phyloP scores from a whole-genome alignment of 2,329 filamentous ascomycete species.

The Arachnopeziza araneosa region DNA sequence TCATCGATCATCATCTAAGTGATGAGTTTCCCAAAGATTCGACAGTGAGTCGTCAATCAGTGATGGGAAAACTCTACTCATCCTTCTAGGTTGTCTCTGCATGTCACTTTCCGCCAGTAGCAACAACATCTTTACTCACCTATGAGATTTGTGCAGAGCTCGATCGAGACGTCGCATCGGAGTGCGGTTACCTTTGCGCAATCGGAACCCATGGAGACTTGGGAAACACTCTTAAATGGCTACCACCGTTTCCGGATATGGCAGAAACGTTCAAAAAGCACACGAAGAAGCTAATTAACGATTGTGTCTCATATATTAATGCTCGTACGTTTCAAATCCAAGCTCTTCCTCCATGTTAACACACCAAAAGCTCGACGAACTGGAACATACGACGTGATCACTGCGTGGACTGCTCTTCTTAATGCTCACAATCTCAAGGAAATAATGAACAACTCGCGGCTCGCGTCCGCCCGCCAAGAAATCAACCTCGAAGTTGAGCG shows the following conservation, averaged over 20 bases:
- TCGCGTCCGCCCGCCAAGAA: constrained; percentile 51
- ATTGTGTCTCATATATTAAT: constrained; percentile 59
- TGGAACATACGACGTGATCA: constrained; percentile 52
- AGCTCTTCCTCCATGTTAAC: background rate
- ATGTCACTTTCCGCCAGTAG: constrained; percentile 58
- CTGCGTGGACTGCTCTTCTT: constrained; percentile 54
- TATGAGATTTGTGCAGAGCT: constrained; percentile 57
- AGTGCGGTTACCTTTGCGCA: constrained; percentile 56
- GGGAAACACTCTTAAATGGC: constrained; percentile 58
- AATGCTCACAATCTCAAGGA: constrained; percentile 44
- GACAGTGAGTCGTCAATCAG: constrained; percentile 11
- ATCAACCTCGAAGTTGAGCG: constrained; percentile 56
- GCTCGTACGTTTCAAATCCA: constrained; percentile 36
- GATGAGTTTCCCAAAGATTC: constrained; percentile 49
- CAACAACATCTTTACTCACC: constrained; percentile 58
- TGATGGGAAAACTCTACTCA: background rate
- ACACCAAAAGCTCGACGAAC: constrained; percentile 45
- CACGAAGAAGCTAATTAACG: constrained; percentile 57
- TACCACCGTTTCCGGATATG: constrained; percentile 63
- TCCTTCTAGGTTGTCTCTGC: constrained; percentile 51
- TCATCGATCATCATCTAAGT: constrained; percentile 60
- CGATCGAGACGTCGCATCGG: constrained; percentile 41
- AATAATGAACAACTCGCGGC: constrained; percentile 42
- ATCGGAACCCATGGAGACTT: constrained; percentile 64
- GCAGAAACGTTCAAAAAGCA: constrained; percentile 51